These are phyloP conservation scores for Rhizophora apiculata DNA, from an alignment of 345 rosid species.

Conservation along the genomic window DNA sequence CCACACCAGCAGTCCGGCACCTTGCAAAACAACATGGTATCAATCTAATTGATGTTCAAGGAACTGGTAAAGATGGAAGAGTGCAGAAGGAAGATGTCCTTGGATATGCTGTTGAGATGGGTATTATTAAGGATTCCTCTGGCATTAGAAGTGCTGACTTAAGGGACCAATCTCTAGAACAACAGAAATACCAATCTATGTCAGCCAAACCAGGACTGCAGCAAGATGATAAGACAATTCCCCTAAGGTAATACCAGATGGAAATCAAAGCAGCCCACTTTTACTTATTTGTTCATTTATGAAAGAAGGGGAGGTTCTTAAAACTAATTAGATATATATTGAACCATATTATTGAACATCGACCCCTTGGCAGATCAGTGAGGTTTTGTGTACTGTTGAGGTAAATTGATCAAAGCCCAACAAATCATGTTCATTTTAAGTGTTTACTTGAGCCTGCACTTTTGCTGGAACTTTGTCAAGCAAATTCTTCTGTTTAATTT, in stretches of 20 bases:
- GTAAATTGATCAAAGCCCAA: no score
- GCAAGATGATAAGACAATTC: constrained; percentile 53
- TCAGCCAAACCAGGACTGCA: constrained; percentile 25
- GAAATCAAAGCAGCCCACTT: neutral
- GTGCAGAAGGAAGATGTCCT: constrained; percentile 78
- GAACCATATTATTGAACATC: neutral
- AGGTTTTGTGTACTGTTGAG: neutral
- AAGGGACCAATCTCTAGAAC: constrained; percentile 25
- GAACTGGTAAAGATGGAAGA: constrained; percentile 74
- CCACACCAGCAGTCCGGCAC: constrained; percentile 76
- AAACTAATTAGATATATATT: neutral
- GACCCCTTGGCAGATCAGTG: neutral
- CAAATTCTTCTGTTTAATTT: no score
- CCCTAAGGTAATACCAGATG: constrained; percentile 51
- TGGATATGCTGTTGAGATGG: constrained; percentile 48
- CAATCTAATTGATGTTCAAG: constrained; percentile 51
- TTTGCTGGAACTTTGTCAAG: no score
- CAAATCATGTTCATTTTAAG: no score
- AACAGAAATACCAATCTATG: constrained; percentile 14
- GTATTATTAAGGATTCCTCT: constrained; percentile 33
- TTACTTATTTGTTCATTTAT: neutral
- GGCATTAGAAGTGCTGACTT: constrained; percentile 21
- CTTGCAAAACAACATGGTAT: constrained; percentile 76
- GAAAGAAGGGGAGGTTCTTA: neutral
- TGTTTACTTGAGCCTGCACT: no score